Conservation (phyloP, 345 rosid genomes). For the Arabis alpina region DNA sequence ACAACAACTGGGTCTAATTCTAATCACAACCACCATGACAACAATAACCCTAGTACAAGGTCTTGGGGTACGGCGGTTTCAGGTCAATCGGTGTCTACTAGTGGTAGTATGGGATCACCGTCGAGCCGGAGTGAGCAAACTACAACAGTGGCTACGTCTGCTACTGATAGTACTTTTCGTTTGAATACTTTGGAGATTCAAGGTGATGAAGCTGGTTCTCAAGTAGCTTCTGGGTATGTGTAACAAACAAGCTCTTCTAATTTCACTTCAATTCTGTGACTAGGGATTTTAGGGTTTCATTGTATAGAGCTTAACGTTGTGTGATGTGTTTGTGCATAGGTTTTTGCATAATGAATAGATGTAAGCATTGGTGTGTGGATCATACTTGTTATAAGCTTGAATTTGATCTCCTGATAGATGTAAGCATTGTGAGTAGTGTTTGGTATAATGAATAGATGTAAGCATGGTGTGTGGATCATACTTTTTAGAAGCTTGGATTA, state of each 20-base stretch:
- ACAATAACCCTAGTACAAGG: conserved; percentile 54
- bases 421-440: conserved; percentile 9
- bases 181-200: conserved; percentile 85
- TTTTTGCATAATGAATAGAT: not conserved
- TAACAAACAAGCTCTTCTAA: not conserved
- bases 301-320: not conserved
- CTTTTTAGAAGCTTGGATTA: conserved; percentile 6
- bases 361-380: not conserved
- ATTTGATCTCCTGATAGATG: conserved; percentile 18
- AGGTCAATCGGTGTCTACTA: conserved; percentile 85
- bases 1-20: conserved; percentile 53
- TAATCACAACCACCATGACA: conserved; percentile 53
- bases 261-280: conserved; percentile 21
- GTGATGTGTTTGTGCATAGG: conserved; percentile 1
- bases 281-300: conserved; percentile 24
- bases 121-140: conserved; percentile 82
- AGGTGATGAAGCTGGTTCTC: conserved; percentile 92
- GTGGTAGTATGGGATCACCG: conserved; percentile 95
- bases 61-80: conserved; percentile 86
- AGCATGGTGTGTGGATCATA: conserved; percentile 8
- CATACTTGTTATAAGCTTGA: conserved; percentile 24
- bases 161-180: conserved; percentile 68
- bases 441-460: not conserved
- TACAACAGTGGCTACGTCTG: conserved; percentile 68
- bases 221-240: conserved; percentile 70